Evolutionary conservation across 306 rosid species (phyloP).

Genomic region (Trichosanthes truncata): DNA sequence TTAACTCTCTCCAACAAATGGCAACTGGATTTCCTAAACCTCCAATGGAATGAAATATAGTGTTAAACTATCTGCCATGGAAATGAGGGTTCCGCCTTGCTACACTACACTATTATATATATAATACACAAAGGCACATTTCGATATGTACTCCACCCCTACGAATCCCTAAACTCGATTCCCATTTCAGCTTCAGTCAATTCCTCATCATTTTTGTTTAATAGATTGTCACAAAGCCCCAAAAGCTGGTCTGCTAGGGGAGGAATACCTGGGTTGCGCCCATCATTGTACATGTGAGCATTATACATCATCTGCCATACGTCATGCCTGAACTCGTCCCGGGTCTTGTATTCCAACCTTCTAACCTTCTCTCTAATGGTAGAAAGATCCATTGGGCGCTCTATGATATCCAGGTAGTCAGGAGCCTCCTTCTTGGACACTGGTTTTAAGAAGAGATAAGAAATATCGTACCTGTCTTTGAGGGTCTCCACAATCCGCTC

Average conservation of each 20-base stretch:
- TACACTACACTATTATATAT: not conserved
- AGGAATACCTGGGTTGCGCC: conserved; percentile 87
- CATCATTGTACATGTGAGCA: conserved; percentile 76
- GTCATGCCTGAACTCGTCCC: conserved; percentile 83
- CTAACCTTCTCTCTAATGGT: conserved; percentile 75
- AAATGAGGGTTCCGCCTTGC: not conserved
- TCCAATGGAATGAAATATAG: not conserved
- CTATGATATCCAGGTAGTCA: conserved; percentile 66
- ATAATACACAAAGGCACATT: conserved; percentile 1
- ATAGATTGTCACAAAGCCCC: conserved; percentile 73
- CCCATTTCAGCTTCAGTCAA: conserved; percentile 88
- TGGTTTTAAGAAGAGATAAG: conserved; percentile 68
- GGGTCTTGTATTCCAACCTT: conserved; percentile 76
- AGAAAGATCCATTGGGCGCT: conserved; percentile 88
- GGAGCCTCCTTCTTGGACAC: conserved; percentile 92
- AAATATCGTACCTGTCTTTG: conserved; percentile 55
- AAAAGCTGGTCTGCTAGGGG: conserved; percentile 89
- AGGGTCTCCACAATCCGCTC: conserved; percentile 71
- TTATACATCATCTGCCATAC: conserved; percentile 74
- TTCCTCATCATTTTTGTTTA: conserved; percentile 61
- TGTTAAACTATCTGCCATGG: not conserved
- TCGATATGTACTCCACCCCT: not conserved
- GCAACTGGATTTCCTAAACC: not conserved
- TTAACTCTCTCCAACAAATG: not conserved
- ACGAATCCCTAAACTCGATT: conserved; percentile 33